Evolutionary conservation across 169 alveolate species (phyloP).

Genomic region (Cardiosporidium cionae): DNA sequence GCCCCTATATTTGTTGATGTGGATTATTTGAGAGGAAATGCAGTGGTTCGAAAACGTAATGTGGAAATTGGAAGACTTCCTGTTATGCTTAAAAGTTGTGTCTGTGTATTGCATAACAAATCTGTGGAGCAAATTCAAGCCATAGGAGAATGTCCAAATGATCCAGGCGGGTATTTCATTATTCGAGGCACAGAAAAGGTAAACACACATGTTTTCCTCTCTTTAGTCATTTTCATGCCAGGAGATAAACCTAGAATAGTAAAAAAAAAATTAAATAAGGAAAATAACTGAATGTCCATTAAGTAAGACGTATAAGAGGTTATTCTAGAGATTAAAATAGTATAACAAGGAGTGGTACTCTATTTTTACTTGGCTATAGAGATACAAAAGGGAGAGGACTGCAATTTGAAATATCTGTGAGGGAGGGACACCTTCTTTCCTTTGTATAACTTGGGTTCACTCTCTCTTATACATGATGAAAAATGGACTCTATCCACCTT

Average conservation of each 20-base stretch:
- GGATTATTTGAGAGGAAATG: slow-evolving; percentile 83
- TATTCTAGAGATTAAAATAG: too few species aligned
- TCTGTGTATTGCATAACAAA: slow-evolving; percentile 67
- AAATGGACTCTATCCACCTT: too few species aligned
- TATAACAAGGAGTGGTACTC: too few species aligned
- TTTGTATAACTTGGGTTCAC: too few species aligned
- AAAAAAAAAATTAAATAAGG: neutral
- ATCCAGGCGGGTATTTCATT: slow-evolving; percentile 94
- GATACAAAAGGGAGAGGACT: too few species aligned
- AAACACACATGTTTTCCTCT: too few species aligned
- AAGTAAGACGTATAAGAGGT: too few species aligned
- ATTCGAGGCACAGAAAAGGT: slow-evolving; percentile 97
- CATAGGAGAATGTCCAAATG: slow-evolving; percentile 70
- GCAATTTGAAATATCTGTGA: too few species aligned
- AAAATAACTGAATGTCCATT: too few species aligned
- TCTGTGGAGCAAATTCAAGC: slow-evolving; percentile 53
- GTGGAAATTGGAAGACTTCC: slow-evolving; percentile 91
- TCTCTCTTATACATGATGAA: too few species aligned
- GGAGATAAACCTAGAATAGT: neutral
- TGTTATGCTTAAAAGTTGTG: slow-evolving; percentile 90
- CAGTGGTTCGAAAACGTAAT: slow-evolving; percentile 65
- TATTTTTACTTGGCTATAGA: too few species aligned
- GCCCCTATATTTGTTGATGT: slow-evolving; percentile 95
- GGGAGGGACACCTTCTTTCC: too few species aligned
- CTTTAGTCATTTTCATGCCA: neutral